Evolutionary conservation across 192 early-diverging fungal genomes (phyloP), one percentile per base, ranked within the genome.

Genomic region (Haplosporangium gracile): DNA sequence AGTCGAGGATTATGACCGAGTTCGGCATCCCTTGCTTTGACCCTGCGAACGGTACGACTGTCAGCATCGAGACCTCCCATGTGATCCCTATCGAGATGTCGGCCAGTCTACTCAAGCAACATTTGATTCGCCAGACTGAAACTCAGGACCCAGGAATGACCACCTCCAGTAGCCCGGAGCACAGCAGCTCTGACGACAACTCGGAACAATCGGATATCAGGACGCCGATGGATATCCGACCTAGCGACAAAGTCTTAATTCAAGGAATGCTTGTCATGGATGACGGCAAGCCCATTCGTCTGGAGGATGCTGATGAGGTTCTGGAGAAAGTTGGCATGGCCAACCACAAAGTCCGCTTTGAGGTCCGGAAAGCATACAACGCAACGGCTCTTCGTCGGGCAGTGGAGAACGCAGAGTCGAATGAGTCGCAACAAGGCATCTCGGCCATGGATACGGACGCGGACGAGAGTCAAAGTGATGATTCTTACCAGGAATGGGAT

Each of bases 31-130:
- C 94, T 40, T 96, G 94, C 84, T 97, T 93, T 80, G 92, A 96
- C 83, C 98, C 98, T 1, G 95, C 97, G 5, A 99, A 99, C 82
- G 97, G 97, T 4, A 91, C 91, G 45, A 91, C 94, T 9, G 89
- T 97, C 47, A 92, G 91, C 26, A 92, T 96, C 42, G 91, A 94
- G 38, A 94, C 95, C 13, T 92, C 89, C 60, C 90, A 89, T 70
- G 92, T 91, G n/a, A 91, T 96, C n/a, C 89, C 92, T 3, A 94
- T 92, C 34, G 92, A 91, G 40, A 83, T 93, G 51, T 89, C 88
- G 13, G 86, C 86, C 8, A 85, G 77, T 60, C 77, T 92, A 29
- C 70, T 92, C 20, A 93, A 93, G 68, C 77, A 79, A 60, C 82
- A 88, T 69, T 57, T 90, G 49, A 81, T 82, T 26, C 81, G 78